A percentile compares a stretch with the other conserved stretches of the same genome.
These are phyloP conservation scores for Lachnellula cervina DNA, from an alignment of 2,329 filamentous ascomycete genomes.

Conservation along the genomic window DNA sequence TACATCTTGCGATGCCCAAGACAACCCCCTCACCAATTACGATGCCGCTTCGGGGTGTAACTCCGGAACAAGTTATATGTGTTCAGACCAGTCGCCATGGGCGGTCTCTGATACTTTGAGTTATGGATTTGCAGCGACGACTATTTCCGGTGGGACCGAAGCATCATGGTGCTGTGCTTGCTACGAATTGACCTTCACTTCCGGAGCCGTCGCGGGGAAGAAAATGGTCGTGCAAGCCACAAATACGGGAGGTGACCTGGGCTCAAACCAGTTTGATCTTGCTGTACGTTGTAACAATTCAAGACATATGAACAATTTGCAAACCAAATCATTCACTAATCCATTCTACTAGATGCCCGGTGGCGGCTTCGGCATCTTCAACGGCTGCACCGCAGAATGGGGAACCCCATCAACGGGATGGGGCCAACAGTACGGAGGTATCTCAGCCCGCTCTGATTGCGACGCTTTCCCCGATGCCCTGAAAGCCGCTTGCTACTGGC, in stretches of 20 bases:
- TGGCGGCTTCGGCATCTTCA: conserved; percentile 52
- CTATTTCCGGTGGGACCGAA: conserved; percentile 50
- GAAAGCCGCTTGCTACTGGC: conserved; percentile 45
- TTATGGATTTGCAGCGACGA: conserved; percentile 60
- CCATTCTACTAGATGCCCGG: conserved; percentile 42
- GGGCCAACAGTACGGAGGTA: conserved; percentile 46
- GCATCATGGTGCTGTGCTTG: conserved; percentile 62
- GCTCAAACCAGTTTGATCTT: conserved; percentile 55
- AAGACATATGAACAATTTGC: neutral
- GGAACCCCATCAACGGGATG: conserved; percentile 38
- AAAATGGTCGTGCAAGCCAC: conserved; percentile 60
- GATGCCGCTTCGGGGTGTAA: conserved; percentile 49
- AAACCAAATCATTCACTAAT: neutral
- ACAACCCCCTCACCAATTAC: conserved; percentile 48
- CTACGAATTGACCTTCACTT: conserved; percentile 48
- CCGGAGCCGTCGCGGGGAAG: conserved; percentile 50
- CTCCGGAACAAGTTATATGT: conserved; percentile 44
- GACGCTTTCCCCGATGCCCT: conserved; percentile 40
- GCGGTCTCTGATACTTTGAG: conserved; percentile 50
- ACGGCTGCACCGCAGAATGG: conserved; percentile 48
- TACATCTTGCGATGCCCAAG: conserved; percentile 35
- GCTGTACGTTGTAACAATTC: conserved; percentile 35
- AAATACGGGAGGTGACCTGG: conserved; percentile 56
- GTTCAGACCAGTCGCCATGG: conserved; percentile 58
- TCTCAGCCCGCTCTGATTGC: conserved; percentile 40